A percentile compares a stretch with the other conserved stretches of the same genome.
Conservation (phyloP, 495 filamentous ascomycete species). For the Hyaloscypha hepaticicola region DNA sequence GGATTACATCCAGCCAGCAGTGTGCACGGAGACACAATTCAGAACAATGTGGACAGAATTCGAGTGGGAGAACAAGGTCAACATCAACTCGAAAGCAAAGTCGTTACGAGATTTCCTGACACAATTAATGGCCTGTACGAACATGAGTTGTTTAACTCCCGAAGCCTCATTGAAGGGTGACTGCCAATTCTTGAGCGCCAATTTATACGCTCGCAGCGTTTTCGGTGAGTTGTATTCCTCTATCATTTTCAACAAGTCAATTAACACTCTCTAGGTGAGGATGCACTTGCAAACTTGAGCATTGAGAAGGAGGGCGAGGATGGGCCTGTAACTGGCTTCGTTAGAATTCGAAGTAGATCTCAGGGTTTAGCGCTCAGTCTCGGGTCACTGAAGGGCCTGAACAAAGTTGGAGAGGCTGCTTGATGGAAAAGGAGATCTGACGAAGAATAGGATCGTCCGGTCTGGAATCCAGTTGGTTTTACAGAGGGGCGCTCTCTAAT, state of each 20-base stretch:
- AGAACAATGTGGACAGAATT: conserved; percentile 99
- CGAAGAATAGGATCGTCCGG: not conserved
- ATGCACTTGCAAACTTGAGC: conserved; percentile 94
- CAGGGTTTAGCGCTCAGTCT: conserved; percentile 94
- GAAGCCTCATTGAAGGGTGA: conserved; percentile 96
- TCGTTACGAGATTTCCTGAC: conserved; percentile 88
- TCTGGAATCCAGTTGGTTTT: not conserved
- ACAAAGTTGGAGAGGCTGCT: conserved; percentile 61
- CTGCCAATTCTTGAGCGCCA: conserved; percentile 96
- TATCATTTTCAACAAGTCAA: not conserved
- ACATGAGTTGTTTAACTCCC: conserved; percentile 97
- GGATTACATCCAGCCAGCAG: conserved; percentile 98
- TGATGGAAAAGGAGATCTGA: conserved; percentile 8
- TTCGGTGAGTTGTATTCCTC: conserved; percentile 72
- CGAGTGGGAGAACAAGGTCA: conserved; percentile 99
- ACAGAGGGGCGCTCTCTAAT: not conserved
- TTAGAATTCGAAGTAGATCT: conserved; percentile 95
- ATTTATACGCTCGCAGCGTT: conserved; percentile 94
- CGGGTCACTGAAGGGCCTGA: conserved; percentile 92
- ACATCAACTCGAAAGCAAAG: conserved; percentile 97
- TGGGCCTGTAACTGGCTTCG: conserved; percentile 96
- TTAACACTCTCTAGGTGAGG: conserved; percentile 72
- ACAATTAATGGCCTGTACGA: conserved; percentile 94
- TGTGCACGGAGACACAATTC: conserved; percentile 98
- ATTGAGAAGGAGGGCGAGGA: conserved; percentile 97